Percentiles rank a stretch among this genome's conserved stretches.
Evolutionary conservation across 768 basidiomycete genomes (phyloP).

Genomic region (Suillus cothurnatus): DNA sequence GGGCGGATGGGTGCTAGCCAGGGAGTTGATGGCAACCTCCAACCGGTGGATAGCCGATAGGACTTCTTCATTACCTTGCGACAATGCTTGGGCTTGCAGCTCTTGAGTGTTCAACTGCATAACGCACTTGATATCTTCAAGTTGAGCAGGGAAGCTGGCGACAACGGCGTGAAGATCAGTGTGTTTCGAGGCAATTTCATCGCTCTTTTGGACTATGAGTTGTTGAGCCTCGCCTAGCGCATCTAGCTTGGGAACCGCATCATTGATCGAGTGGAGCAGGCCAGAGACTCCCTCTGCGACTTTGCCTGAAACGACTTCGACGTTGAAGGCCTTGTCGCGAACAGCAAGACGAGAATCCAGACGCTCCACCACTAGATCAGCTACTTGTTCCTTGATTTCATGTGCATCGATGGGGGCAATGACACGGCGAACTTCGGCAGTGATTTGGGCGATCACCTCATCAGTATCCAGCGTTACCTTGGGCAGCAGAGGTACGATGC

Average conservation of each 20-base stretch:
- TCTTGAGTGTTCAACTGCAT: conserved; percentile 36
- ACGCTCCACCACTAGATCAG: conserved; percentile 85
- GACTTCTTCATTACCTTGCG: conserved; percentile 25
- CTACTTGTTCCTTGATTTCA: conserved; percentile 87
- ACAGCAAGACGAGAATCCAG: conserved; percentile 80
- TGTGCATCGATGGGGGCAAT: conserved; percentile 81
- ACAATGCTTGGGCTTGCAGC: conserved; percentile 16
- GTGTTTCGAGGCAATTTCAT: conserved; percentile 42
- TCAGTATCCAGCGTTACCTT: conserved; percentile 51
- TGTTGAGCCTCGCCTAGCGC: conserved; percentile 46
- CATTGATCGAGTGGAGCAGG: conserved; percentile 43
- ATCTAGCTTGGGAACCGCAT: conserved; percentile 43
- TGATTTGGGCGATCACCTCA: conserved; percentile 58
- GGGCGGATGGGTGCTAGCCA: conserved; percentile 53
- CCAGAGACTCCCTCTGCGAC: conserved; percentile 55
- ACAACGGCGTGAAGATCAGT: conserved; percentile 43
- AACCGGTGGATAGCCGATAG: conserved; percentile 44
- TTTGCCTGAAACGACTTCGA: conserved; percentile 57
- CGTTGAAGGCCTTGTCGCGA: conserved; percentile 69
- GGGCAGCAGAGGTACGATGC: conserved; percentile 67
- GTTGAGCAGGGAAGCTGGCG: conserved; percentile 47
- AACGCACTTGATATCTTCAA: conserved; percentile 47
- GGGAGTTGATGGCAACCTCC: conserved; percentile 48
- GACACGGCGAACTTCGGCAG: conserved; percentile 67
- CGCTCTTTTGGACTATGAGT: conserved; percentile 40